Evolutionary conservation across 2,329 filamentous ascomycete species (phyloP).

Genomic region (Mycosphaerella arachidis): DNA sequence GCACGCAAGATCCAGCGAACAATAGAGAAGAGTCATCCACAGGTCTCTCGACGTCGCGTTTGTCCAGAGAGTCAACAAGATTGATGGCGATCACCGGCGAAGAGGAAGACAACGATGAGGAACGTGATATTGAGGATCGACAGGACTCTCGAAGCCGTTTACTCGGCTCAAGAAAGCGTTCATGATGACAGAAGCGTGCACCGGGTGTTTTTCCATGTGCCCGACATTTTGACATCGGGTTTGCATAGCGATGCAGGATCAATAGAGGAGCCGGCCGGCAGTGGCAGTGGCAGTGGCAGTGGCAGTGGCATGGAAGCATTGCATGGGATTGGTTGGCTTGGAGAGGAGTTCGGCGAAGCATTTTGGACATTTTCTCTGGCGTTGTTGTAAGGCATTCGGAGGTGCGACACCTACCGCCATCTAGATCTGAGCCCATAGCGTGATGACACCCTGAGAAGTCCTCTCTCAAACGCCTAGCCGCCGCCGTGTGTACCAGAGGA

Average conservation of each 20-base stretch:
- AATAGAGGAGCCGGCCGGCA: not conserved
- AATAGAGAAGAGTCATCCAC: conserved; percentile 22
- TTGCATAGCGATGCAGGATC: not conserved
- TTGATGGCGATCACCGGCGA: conserved; percentile 12
- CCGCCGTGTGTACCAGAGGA: not conserved
- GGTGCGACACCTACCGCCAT: not conserved
- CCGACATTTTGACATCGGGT: not conserved
- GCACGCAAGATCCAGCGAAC: conserved; percentile 17
- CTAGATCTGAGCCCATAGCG: not conserved
- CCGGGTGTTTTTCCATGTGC: not conserved
- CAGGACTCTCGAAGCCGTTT: conserved; percentile 20
- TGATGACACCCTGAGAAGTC: not conserved
- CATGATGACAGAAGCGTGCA: conserved; percentile 9
- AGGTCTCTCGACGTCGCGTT: conserved; percentile 15
- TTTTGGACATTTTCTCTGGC: not conserved
- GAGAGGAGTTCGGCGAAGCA: not conserved
- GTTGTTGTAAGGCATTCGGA: not conserved
- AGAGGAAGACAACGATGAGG: conserved; percentile 14
- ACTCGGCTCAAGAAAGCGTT: conserved; percentile 13
- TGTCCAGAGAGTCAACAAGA: conserved; percentile 10
- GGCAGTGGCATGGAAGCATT: not conserved
- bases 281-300: not conserved
- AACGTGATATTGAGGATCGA: conserved; percentile 11
- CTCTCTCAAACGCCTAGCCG: not conserved
- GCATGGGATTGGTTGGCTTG: not conserved